Conservation (phyloP, 179 eudicot genomes). For the Spinacia oleracea region DNA sequence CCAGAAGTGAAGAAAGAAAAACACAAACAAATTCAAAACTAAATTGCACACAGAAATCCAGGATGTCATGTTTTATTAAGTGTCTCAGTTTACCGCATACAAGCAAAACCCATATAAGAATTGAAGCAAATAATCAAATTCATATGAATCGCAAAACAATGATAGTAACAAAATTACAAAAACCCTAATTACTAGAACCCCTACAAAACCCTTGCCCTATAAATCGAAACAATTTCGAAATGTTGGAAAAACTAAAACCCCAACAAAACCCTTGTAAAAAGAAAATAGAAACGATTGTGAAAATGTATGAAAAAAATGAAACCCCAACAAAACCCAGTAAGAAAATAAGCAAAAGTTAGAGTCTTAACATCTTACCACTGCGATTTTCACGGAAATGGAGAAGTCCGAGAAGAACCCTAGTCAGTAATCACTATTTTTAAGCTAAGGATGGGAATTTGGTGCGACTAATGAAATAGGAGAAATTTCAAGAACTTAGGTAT, state of each 20-base stretch:
- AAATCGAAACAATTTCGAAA: neutral
- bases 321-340: neutral
- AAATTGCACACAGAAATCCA: neutral
- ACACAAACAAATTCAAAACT: neutral
- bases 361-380: neutral
- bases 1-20: neutral
- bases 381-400: neutral
- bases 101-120: neutral
- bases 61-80: neutral
- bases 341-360: neutral
- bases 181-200: too few species aligned
- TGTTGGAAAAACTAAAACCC: neutral
- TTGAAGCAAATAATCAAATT: neutral
- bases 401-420: constrained; percentile 4
- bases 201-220: too few species aligned
- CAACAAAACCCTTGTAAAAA: neutral
- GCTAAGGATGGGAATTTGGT: neutral
- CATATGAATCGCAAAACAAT: too few species aligned
- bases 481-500: neutral
- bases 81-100: too few species aligned
- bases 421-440: neutral
- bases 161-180: too few species aligned
- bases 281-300: neutral
- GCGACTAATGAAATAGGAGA: neutral
- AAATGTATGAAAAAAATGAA: neutral